Evolutionary conservation across 2,329 filamentous ascomycete genomes (phyloP).

Genomic region (Biscogniauxia mediterranea): DNA sequence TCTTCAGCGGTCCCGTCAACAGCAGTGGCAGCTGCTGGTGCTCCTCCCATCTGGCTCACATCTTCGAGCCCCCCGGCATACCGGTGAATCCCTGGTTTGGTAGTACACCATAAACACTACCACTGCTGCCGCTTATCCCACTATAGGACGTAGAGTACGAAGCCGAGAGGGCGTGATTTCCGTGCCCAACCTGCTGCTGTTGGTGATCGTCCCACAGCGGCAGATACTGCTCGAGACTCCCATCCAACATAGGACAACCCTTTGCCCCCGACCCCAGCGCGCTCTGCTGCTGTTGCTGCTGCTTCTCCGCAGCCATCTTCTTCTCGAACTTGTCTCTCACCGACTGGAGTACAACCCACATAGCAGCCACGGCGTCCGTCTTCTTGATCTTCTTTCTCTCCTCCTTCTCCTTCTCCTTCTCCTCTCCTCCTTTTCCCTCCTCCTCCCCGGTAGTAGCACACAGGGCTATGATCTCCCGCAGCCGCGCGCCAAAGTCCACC

Average conservation of each 20-base stretch:
- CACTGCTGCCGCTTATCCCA: constrained; percentile 3
- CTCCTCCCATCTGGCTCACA: constrained; percentile 8
- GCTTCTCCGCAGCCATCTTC: constrained; percentile 36
- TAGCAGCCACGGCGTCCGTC: constrained; percentile 45
- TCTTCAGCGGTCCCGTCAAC: background rate
- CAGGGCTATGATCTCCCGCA: constrained; percentile 1
- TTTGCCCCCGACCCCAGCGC: background rate
- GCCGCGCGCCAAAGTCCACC: constrained; percentile 36
- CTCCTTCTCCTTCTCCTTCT: constrained; percentile 11
- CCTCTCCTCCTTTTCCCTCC: constrained; percentile 1
- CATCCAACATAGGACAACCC: constrained; percentile 52
- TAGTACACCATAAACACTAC: constrained; percentile 5
- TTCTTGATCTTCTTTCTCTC: constrained; percentile 23
- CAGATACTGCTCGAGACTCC: constrained; percentile 46
- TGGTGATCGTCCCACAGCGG: constrained; percentile 42
- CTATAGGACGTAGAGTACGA: background rate
- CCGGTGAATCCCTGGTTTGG: background rate
- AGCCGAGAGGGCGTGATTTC: background rate
- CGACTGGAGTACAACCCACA: constrained; percentile 44
- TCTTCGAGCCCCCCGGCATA: constrained; percentile 2
- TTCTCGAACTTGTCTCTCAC: constrained; percentile 46
- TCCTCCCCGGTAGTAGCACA: background rate
- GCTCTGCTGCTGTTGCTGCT: constrained; percentile 8
- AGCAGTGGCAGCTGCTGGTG: constrained; percentile 9
- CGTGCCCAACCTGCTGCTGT: constrained; percentile 18